Conservation (phyloP, 768 basidiomycete species). For the Calocera viscosa region DNA sequence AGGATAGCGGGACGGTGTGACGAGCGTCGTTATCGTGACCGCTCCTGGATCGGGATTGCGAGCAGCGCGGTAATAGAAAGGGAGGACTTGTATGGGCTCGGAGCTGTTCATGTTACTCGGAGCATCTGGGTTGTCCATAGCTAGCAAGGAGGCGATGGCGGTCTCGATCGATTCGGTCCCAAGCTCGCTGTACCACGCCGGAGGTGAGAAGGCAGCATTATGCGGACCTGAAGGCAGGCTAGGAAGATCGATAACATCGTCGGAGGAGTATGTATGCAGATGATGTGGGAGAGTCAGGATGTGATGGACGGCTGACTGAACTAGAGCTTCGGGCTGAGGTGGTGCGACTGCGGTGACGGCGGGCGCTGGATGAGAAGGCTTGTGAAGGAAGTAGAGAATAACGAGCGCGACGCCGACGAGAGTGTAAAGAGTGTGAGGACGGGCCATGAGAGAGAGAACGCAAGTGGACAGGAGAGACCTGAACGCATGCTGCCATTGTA, state of each 20-base stretch:
- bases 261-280: slow-evolving; percentile 2
- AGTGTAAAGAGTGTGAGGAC: not conserved
- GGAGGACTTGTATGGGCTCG: slow-evolving; percentile 58
- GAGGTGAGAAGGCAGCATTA: slow-evolving; percentile 2
- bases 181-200: not conserved
- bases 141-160: not conserved
- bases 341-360: not conserved
- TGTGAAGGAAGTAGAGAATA: not conserved
- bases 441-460: not conserved
- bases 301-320: not conserved
- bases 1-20: slow-evolving; percentile 35
- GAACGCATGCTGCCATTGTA: not conserved
- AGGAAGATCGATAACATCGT: not conserved
- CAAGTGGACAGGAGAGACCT: not conserved
- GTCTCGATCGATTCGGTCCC: slow-evolving; percentile 1
- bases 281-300: slow-evolving; percentile 1
- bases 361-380: not conserved
- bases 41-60: slow-evolving; percentile 47
- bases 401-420: not conserved
- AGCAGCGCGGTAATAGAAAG: slow-evolving; percentile 66
- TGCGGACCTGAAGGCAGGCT: not conserved
- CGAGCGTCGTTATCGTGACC: slow-evolving; percentile 73
- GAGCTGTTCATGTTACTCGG: slow-evolving; percentile 4
- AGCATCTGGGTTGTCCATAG: slow-evolving; percentile 6
- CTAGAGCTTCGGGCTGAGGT: not conserved